Percentiles rank a stretch among this genome's conserved stretches.
Conservation (phyloP, 2,329 filamentous ascomycete species). For the Pseudogymnoascus verrucosus region DNA sequence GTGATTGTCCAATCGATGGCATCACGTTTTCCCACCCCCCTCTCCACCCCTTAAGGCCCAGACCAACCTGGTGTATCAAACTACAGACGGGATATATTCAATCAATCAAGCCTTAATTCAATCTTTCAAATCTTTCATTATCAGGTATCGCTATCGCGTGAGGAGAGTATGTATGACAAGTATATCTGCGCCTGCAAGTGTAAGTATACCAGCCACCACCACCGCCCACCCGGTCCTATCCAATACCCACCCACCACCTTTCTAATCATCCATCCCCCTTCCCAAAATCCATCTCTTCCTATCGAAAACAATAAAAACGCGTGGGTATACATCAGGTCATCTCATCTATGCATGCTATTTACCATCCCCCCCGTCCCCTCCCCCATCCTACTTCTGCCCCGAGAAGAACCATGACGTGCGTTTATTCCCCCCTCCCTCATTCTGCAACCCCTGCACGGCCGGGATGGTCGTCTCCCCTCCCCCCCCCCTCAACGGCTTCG, state of each 20-base stretch:
- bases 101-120: background rate
- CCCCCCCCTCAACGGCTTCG: constrained; percentile 60
- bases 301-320: background rate
- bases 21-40: background rate
- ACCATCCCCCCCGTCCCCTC: background rate
- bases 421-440: constrained; percentile 33
- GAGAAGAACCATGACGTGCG: constrained; percentile 30
- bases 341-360: constrained; percentile 8
- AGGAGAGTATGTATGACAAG: constrained; percentile 4
- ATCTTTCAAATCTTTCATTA: background rate
- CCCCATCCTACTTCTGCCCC: constrained; percentile 24
- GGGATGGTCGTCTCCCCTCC: constrained; percentile 38
- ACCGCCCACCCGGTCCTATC: background rate
- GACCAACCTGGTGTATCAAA: background rate
- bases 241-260: background rate
- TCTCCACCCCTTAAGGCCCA: background rate
- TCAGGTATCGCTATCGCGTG: constrained; percentile 5
- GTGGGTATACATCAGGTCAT: constrained; percentile 7
- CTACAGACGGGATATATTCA: background rate
- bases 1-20: background rate
- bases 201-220: background rate
- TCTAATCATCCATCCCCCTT: background rate
- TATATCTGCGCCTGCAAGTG: constrained; percentile 1
- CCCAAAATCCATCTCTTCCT: background rate
- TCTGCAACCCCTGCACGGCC: constrained; percentile 41